phyloP scores from a whole-genome alignment of 345 rosid species.

The Rubroshorea leprosula region DNA sequence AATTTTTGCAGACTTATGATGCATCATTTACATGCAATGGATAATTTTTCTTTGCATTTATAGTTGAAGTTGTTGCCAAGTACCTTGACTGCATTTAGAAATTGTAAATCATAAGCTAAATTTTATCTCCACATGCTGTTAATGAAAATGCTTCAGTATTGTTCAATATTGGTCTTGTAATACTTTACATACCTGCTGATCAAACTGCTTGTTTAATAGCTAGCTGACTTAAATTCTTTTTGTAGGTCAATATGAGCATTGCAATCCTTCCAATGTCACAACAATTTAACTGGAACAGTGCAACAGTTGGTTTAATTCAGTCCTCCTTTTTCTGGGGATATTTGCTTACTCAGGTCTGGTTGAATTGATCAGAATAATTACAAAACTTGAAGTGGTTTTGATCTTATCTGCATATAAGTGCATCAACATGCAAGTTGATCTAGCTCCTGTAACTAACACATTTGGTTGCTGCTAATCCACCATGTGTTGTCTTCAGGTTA shows the following conservation, averaged over 20 bases:
- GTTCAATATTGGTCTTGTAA: neutral
- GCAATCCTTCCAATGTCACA: constrained; percentile 96
- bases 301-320: constrained; percentile 94
- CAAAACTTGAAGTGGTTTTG: constrained; percentile 5
- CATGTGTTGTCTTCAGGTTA: neutral
- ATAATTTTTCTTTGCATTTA: neutral
- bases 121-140: neutral
- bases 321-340: constrained; percentile 99
- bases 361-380: constrained; percentile 1
- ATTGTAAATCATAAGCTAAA: neutral
- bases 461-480: neutral
- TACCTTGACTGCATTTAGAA: neutral
- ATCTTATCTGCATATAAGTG: constrained; percentile 2
- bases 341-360: constrained; percentile 80
- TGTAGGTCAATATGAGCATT: constrained; percentile 97
- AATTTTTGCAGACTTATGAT: neutral
- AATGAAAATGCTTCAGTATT: neutral
- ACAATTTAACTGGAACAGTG: constrained; percentile 92
- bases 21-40: neutral
- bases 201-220: constrained; percentile 9
- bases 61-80: neutral
- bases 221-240: constrained; percentile 5
- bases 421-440: neutral
- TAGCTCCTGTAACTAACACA: neutral
- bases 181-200: constrained; percentile 11